Percentiles rank a stretch among this genome's conserved stretches.
Conservation (phyloP, 2,329 filamentous ascomycete species). For the Fusarium napiforme region DNA sequence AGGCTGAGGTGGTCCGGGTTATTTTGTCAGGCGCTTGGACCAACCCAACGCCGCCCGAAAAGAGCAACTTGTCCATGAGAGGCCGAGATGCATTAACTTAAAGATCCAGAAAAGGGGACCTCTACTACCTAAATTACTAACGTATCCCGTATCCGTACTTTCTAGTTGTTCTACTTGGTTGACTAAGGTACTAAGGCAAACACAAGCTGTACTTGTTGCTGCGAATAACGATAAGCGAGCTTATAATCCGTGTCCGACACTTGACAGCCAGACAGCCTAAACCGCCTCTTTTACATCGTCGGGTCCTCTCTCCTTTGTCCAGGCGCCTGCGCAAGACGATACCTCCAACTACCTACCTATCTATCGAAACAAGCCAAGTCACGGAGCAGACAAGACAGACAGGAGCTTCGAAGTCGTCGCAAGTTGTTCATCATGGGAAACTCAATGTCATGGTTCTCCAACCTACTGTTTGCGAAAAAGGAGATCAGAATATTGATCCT, state of each 20-base stretch:
- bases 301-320: constrained; percentile 7
- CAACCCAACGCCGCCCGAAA: constrained; percentile 42
- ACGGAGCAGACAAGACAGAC: constrained; percentile 10
- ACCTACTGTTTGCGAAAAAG: constrained; percentile 90
- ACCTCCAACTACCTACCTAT: neutral
- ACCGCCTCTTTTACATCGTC: neutral
- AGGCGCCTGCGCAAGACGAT: constrained; percentile 12
- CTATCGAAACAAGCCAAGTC: neutral
- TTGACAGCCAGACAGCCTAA: constrained; percentile 9
- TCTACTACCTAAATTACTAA: constrained; percentile 37
- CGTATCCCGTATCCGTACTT: constrained; percentile 6
- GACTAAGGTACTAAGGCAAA: constrained; percentile 11
- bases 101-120: constrained; percentile 48
- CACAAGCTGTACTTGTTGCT: constrained; percentile 15
- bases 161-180: constrained; percentile 14
- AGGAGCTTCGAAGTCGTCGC: constrained; percentile 20
- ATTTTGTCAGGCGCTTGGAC: constrained; percentile 47
- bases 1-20: constrained; percentile 25
- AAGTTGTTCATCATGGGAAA: constrained; percentile 66
- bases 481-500: constrained; percentile 97
- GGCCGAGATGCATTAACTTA: constrained; percentile 39
- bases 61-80: constrained; percentile 45
- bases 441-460: constrained; percentile 75
- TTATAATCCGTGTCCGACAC: neutral
- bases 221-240: constrained; percentile 9